Evolutionary conservation across 2,329 filamentous ascomycete genomes (phyloP), one percentile per base, ranked within the genome.

Genomic region (Xylariaceae sp.): DNA sequence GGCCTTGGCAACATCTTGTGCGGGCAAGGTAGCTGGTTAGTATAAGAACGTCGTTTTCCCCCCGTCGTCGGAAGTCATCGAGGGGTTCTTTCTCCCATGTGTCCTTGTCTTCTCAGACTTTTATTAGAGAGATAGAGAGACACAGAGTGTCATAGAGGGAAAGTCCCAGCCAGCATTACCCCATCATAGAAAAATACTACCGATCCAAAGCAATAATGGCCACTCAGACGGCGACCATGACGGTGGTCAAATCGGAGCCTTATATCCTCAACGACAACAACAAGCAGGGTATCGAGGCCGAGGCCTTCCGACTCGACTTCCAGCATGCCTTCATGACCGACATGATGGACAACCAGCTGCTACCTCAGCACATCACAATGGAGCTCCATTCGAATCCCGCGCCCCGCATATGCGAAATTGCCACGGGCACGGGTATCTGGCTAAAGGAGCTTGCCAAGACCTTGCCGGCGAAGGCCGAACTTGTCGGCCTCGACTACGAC

Each of bases 401-500:
- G 5, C 44, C 45, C 2, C 36, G 38, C 8, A 16, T 50, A 13
- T 36, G 38, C 14, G 47, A 48, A 1, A 9, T 46, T 17, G 44
- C 44, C 3, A 47, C 48, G 4, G 46, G 46, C 3, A 37, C 44
- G 6, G 40, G 23, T 11, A 36, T 48, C 8, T 51, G 46, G 47
- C 28, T 50, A 8, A 29, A n/a, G 4, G 41, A 45, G 6, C 30
- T 50, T 11, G 37, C 46, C 4, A 34, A 29, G 21, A 29, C 21
- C 16, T 36, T 51, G 3, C 46, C 41, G 12, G 13, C 23, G 11
- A 41, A 41, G 5, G 44, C 47, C 14, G 40, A 41, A 31, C 13
- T 51, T 4, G 38, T 48, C 27, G 44, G 47, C 3, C 34, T 50
- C 12, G 48, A 51, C 15, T 44, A 36, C 17, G 40, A 46, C 26